phyloP scores from a whole-genome alignment of 768 basidiomycete species.

The Mrakia gelida region DNA sequence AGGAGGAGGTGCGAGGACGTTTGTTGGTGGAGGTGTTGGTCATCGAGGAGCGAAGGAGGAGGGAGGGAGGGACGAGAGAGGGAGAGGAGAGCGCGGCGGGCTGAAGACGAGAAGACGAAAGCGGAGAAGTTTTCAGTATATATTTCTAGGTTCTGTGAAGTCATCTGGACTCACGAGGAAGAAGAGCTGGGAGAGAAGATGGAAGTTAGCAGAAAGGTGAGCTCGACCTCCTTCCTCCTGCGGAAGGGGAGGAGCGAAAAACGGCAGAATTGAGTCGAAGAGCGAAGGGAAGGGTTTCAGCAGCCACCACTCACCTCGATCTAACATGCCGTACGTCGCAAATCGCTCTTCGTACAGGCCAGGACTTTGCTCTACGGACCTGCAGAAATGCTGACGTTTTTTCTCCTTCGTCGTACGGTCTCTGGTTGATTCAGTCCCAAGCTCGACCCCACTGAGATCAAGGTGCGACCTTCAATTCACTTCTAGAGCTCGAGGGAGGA shows the following conservation, averaged over 20 bases:
- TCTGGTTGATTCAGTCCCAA: slow-evolving; percentile 40
- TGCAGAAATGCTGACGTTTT: neutral
- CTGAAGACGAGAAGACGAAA: no score
- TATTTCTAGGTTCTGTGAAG: no score
- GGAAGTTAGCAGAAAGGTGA: no score
- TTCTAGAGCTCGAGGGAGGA: slow-evolving; percentile 2
- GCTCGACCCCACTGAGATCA: slow-evolving; percentile 89
- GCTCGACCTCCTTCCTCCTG: no score
- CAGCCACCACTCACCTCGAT: neutral
- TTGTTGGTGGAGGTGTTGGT: neutral
- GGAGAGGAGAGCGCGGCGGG: neutral
- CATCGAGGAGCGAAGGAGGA: neutral
- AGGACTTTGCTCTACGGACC: neutral
- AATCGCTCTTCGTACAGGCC: neutral
- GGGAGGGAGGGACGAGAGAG: neutral
- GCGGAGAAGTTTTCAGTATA: no score
- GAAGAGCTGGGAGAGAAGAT: no score
- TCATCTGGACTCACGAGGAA: no score
- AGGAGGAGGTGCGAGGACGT: neutral
- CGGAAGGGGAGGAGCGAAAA: no score
- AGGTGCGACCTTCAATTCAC: slow-evolving; percentile 46
- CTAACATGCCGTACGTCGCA: slow-evolving; percentile 17
- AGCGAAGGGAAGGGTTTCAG: neutral
- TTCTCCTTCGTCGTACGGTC: neutral
- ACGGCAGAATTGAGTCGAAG: no score